These are phyloP conservation scores for Hanseniaspora jakobsenii DNA, from an alignment of 805 yeast species.

Conservation along the genomic window DNA sequence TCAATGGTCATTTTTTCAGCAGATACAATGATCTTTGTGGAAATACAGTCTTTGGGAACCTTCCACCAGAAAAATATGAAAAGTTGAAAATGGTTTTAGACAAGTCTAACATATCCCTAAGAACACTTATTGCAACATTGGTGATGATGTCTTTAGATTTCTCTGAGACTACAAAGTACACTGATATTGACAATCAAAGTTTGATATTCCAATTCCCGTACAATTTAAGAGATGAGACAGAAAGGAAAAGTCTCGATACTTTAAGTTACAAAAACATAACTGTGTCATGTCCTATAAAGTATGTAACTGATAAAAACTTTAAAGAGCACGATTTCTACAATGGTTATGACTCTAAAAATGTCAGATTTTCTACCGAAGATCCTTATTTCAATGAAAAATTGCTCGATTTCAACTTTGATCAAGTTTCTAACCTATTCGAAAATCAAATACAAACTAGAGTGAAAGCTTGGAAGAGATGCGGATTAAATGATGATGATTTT, in stretches of 20 bases:
- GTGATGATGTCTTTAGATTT: slow-evolving; percentile 25
- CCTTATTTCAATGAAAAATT: slow-evolving; percentile 20
- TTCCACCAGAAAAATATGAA: slow-evolving; percentile 18
- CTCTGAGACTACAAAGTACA: slow-evolving; percentile 14
- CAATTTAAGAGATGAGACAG: slow-evolving; percentile 19
- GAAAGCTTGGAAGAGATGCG: slow-evolving; percentile 20
- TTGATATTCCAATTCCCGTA: slow-evolving; percentile 22
- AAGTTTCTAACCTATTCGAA: slow-evolving; percentile 20
- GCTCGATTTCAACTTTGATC: slow-evolving; percentile 22
- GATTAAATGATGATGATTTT: slow-evolving; percentile 25
- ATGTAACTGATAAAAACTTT: slow-evolving; percentile 20
- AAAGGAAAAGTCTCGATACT: slow-evolving; percentile 18
- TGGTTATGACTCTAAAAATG: slow-evolving; percentile 20
- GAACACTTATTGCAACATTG: slow-evolving; percentile 23
- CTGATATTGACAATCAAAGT: slow-evolving; percentile 15
- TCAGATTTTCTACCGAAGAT: slow-evolving; percentile 16
- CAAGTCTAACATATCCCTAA: slow-evolving; percentile 21
- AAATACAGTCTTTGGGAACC: slow-evolving; percentile 23
- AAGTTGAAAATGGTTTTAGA: slow-evolving; percentile 18
- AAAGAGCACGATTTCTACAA: slow-evolving; percentile 17
- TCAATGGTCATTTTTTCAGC: slow-evolving; percentile 14
- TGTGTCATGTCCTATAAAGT: slow-evolving; percentile 23
- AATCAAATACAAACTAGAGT: slow-evolving; percentile 17
- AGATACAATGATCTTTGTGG: slow-evolving; percentile 22
- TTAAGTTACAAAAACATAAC: slow-evolving; percentile 22